Evolutionary conservation across 2,329 filamentous ascomycete genomes (phyloP), one percentile per base, ranked within the genome.

Genomic region (Diaporthe sp.): DNA sequence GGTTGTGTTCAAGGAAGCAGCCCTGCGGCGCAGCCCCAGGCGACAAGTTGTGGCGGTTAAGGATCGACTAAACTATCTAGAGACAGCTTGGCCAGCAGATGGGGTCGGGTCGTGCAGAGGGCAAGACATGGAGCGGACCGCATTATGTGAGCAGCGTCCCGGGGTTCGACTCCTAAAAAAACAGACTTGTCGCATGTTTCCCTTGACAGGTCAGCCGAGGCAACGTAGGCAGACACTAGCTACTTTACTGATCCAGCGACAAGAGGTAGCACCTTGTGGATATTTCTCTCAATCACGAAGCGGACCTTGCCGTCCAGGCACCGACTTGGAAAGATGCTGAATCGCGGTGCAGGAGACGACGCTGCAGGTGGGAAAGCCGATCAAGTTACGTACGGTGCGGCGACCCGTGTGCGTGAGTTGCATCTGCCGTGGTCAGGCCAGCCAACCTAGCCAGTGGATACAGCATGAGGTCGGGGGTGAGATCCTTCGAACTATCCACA

Each of bases 401-500:
- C 9, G 31, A n/a, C 13, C 62, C 46, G 22, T 37, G 22, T 68
- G 46, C 53, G 44, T 37, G 31, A n/a, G 17, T 42, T 42, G 65
- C 49, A 69, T 69, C 34, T 69, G 61, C 49, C 49, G 65, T 28
- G 34, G 49, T 13, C 34, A 69, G 34, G 46, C 46, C 65, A 53
- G 44, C 28, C 62, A 25, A 25, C 13, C 22, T 1, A 15, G 49
- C 62, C 46, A 31, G 46, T 39, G 46, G 34, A 8, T 39, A 42
- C 65, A 25, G n/a, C 65, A 42, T 12, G n/a, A 39, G 46, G 34
- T 37, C 42, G 34, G n/a, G 65, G 46, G 15, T 31, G n/a, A 9
- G 15, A 69, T 69, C 65, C 65, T 69, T 69, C 65, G 65, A 69
- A 39, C 65, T 69, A 53, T 31, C 49, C 65, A 55, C 34, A 55